A percentile compares a stretch with the other conserved stretches of the same genome.
These are phyloP conservation scores for Crataegus laevigata DNA, from an alignment of 306 rosid genomes.

Conservation along the genomic window DNA sequence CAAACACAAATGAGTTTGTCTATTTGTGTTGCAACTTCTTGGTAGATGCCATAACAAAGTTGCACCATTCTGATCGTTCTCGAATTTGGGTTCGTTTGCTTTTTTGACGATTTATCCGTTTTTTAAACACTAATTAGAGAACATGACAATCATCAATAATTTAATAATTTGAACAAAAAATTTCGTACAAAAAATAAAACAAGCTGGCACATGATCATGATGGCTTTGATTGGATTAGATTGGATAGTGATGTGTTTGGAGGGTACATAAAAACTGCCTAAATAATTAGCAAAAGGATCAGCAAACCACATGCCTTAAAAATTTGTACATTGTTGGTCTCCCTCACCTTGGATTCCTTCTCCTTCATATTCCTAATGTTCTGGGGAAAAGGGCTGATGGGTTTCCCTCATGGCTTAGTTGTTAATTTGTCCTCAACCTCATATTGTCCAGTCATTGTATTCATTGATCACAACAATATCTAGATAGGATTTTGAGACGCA, in stretches of 20 bases:
- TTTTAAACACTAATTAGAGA: too few relatives aligned
- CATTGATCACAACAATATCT: constrained; percentile 10
- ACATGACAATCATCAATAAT: too few relatives aligned
- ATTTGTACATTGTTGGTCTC: background rate
- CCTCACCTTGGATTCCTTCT: constrained; percentile 39
- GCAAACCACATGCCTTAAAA: constrained; percentile 20
- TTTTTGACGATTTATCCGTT: too few relatives aligned
- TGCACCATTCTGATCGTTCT: background rate
- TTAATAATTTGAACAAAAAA: background rate
- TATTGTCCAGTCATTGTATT: constrained; percentile 27
- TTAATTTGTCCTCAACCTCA: constrained; percentile 30
- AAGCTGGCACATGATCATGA: background rate
- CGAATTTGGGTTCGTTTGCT: background rate
- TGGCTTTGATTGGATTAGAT: background rate
- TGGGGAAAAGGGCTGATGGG: constrained; percentile 5
- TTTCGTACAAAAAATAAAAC: background rate
- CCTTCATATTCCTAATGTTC: constrained; percentile 1
- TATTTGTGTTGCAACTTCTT: too few relatives aligned
- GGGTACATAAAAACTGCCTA: background rate
- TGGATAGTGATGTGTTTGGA: constrained; percentile 15
- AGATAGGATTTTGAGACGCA: too few relatives aligned
- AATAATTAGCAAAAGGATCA: background rate
- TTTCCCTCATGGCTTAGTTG: constrained; percentile 29
- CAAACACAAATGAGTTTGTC: background rate
- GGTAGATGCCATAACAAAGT: background rate